phyloP scores from a whole-genome alignment of 2,329 filamentous ascomycete genomes.

The Truncatella angustata region DNA sequence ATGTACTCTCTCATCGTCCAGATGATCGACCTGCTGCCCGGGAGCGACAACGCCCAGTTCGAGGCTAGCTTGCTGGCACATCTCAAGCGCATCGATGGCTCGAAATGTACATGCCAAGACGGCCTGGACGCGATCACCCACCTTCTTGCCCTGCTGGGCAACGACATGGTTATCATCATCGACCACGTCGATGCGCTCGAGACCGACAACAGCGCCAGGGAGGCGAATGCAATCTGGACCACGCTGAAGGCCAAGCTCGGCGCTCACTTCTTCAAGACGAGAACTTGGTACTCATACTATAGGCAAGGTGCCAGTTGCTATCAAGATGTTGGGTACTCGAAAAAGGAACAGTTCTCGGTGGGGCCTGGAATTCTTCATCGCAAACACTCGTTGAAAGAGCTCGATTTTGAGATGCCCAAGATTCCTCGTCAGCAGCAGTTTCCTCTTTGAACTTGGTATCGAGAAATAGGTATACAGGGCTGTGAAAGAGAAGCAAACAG shows the following conservation, averaged over 20 bases:
- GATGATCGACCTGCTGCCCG: slow-evolving; percentile 2
- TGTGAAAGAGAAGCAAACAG: no score
- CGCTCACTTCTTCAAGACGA: background rate
- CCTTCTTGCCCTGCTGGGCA: background rate
- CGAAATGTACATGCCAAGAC: background rate
- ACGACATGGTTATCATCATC: background rate
- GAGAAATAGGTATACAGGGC: no score
- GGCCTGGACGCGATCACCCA: background rate
- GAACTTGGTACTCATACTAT: background rate
- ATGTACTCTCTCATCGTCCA: slow-evolving; percentile 3
- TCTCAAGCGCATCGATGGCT: background rate
- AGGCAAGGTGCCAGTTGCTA: background rate
- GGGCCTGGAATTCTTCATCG: background rate
- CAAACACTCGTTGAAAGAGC: background rate
- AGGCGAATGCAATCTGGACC: background rate
- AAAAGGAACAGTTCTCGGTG: background rate
- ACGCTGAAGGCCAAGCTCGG: background rate
- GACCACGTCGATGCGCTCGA: background rate
- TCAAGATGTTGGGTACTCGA: background rate
- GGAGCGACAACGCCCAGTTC: background rate
- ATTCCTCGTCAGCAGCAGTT: no score
- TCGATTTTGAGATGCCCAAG: no score
- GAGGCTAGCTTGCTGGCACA: background rate
- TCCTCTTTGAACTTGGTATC: no score
- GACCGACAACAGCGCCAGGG: background rate